Percentiles rank a stretch among this genome's conserved stretches.
Conservation (phyloP, 2,329 filamentous ascomycete genomes). For the Stemphylium lycopersici region DNA sequence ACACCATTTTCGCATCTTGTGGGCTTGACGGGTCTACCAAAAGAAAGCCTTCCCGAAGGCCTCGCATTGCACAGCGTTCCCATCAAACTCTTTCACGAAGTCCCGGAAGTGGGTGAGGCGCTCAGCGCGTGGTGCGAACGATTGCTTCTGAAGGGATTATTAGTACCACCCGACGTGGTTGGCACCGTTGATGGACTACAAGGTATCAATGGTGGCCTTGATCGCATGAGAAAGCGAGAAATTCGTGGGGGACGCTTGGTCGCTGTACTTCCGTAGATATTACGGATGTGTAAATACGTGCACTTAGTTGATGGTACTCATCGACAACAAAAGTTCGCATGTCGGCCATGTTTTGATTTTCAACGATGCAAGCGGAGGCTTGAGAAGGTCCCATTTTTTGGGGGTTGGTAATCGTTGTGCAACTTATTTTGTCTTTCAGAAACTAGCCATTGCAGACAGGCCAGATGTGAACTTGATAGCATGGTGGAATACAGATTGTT, state of each 20-base stretch:
- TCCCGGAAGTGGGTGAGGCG: slow-evolving; percentile 66
- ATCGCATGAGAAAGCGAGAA: slow-evolving; percentile 68
- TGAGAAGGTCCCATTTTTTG: too few relatives aligned
- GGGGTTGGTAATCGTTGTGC: too few relatives aligned
- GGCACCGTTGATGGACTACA: slow-evolving; percentile 67
- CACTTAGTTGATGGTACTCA: too few relatives aligned
- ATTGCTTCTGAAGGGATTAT: slow-evolving; percentile 60
- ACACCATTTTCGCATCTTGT: slow-evolving; percentile 62
- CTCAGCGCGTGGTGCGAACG: slow-evolving; percentile 71
- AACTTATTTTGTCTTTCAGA: too few relatives aligned
- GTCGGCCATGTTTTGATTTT: too few relatives aligned
- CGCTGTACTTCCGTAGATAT: slow-evolving; percentile 21
- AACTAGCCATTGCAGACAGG: too few relatives aligned
- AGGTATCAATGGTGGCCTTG: slow-evolving; percentile 71
- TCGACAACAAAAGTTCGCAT: too few relatives aligned
- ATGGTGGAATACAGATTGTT: too few relatives aligned
- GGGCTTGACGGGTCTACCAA: slow-evolving; percentile 71
- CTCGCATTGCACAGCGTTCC: slow-evolving; percentile 69
- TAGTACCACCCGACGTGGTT: slow-evolving; percentile 70
- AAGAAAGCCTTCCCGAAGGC: slow-evolving; percentile 53
- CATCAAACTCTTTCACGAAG: slow-evolving; percentile 77
- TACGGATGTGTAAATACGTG: neutral
- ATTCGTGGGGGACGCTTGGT: slow-evolving; percentile 73
- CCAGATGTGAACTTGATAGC: too few relatives aligned
- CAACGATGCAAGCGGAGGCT: too few relatives aligned